Conservation (phyloP, 495 filamentous ascomycete genomes). For the Cetradonia linearis region DNA sequence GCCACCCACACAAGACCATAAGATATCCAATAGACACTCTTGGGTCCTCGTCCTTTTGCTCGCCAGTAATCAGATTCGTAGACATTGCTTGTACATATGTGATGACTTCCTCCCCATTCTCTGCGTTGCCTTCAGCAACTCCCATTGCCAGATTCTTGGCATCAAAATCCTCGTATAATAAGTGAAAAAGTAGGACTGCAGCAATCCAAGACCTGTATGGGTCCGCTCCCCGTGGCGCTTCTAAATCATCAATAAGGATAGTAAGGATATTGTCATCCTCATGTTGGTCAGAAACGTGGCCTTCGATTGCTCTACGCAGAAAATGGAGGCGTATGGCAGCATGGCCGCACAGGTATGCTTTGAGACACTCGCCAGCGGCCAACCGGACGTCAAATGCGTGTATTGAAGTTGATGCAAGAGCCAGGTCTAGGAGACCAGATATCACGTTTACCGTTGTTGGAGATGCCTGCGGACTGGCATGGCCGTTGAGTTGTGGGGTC, state of each 20-base stretch:
- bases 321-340: slow-evolving; percentile 73
- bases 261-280: slow-evolving; percentile 86
- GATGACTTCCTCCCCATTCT: slow-evolving; percentile 86
- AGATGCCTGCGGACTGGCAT: slow-evolving; percentile 37
- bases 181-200: slow-evolving; percentile 75
- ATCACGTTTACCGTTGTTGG: slow-evolving; percentile 71
- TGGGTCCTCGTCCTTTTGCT: slow-evolving; percentile 69
- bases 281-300: slow-evolving; percentile 67
- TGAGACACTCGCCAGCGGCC: slow-evolving; percentile 78
- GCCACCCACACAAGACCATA: slow-evolving; percentile 85
- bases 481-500: slow-evolving; percentile 35
- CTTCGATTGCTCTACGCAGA: slow-evolving; percentile 76
- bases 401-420: slow-evolving; percentile 53
- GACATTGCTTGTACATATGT: slow-evolving; percentile 85
- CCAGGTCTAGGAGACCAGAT: slow-evolving; percentile 82
- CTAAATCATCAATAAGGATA: slow-evolving; percentile 54
- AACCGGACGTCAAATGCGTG: slow-evolving; percentile 68
- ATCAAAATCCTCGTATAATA: slow-evolving; percentile 72
- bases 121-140: slow-evolving; percentile 81
- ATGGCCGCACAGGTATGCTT: slow-evolving; percentile 82
- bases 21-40: slow-evolving; percentile 76
- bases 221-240: slow-evolving; percentile 52
- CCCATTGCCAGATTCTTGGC: slow-evolving; percentile 71
- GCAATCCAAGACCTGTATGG: slow-evolving; percentile 92
- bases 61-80: slow-evolving; percentile 64